A percentile compares a stretch with the other conserved stretches of the same genome.
These are phyloP conservation scores for Chlamydomonas applanata DNA, from an alignment of 139 green algal genomes.

Conservation along the genomic window DNA sequence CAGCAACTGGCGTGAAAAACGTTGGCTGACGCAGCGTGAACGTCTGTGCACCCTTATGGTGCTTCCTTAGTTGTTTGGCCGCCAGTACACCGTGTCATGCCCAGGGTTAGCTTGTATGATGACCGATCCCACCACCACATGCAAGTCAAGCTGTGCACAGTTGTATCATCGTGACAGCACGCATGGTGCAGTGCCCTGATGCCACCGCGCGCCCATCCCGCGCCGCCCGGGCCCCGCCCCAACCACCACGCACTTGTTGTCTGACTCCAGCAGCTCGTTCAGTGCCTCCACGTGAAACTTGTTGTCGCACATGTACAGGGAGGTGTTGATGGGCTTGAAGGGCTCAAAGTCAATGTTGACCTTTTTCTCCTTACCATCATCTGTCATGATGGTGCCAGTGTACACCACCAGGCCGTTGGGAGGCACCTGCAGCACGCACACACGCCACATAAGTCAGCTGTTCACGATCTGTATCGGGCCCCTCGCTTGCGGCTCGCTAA, in stretches of 20 bases:
- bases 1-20: no score
- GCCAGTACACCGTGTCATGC: no score
- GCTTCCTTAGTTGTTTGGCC: no score
- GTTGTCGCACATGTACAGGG: slow-evolving; percentile 99
- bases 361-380: slow-evolving; percentile 96
- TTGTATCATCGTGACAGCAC: no score
- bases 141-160: no score
- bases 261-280: slow-evolving; percentile 90
- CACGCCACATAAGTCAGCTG: neutral
- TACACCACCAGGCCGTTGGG: slow-evolving; percentile 97
- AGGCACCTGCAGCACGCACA: slow-evolving; percentile 70
- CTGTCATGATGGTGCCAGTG: slow-evolving; percentile 96
- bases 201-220: no score
- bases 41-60: no score
- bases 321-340: slow-evolving; percentile 99
- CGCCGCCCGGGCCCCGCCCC: no score
- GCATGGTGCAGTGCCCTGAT: no score
- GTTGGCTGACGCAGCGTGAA: no score
- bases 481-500: slow-evolving; percentile 11
- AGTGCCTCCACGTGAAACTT: slow-evolving; percentile 99
- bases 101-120: no score
- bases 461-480: neutral
- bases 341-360: slow-evolving; percentile 99
- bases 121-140: no score
- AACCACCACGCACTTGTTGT: slow-evolving; percentile 88